Conservation (phyloP, 768 basidiomycete species). For the Tephrocybe sp. region DNA sequence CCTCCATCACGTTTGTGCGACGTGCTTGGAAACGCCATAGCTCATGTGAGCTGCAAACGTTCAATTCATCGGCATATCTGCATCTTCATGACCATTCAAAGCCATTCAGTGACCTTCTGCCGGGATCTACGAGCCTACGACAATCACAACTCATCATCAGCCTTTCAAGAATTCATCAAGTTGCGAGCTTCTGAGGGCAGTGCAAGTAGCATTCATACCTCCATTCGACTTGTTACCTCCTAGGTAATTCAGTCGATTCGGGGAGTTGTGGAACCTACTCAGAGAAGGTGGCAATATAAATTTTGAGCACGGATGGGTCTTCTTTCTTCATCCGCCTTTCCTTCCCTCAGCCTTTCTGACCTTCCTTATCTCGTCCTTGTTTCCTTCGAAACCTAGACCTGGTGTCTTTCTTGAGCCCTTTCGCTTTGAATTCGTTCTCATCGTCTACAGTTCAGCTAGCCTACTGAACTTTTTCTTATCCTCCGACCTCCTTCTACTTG, state of each 20-base stretch:
- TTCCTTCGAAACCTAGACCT: constrained; percentile 12
- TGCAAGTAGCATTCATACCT: not conserved
- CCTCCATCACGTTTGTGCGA: no score
- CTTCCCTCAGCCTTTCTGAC: constrained; percentile 11
- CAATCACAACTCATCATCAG: no score
- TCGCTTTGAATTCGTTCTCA: constrained; percentile 6
- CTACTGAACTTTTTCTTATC: constrained; percentile 1
- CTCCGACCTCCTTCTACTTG: not conserved
- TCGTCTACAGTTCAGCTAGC: constrained; percentile 8
- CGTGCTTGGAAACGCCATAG: not conserved
- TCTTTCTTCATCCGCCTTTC: constrained; percentile 8
- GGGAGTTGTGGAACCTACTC: not conserved
- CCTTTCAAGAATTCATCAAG: no score
- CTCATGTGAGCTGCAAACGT: not conserved
- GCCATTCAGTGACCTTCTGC: not conserved
- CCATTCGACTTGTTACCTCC: not conserved
- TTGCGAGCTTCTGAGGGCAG: constrained; percentile 3
- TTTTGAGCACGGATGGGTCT: not conserved
- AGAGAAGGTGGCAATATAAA: constrained; percentile 7
- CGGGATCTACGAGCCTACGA: not conserved
- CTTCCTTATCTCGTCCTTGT: constrained; percentile 3
- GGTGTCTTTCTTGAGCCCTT: constrained; percentile 16
- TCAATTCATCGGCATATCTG: not conserved
- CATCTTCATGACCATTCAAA: not conserved
- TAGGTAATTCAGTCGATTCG: not conserved